Evolutionary conservation across 1,139 yeast species (phyloP).

Genomic region (Wickerhamomyces sp.): DNA sequence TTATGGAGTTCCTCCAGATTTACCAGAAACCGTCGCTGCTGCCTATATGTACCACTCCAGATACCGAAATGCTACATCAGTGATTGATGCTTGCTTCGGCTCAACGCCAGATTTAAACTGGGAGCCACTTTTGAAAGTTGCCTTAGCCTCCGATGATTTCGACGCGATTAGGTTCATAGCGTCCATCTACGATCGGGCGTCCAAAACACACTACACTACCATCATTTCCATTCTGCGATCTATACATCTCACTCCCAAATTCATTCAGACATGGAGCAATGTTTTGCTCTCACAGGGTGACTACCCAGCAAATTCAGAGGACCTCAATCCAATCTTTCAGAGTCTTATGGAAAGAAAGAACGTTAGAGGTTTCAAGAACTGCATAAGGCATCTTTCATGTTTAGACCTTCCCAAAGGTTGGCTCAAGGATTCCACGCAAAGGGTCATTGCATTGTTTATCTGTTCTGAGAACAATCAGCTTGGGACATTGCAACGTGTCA

Average conservation of each 20-base stretch:
- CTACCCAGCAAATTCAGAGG: constrained; percentile 11
- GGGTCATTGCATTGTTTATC: constrained; percentile 11
- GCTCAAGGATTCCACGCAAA: constrained; percentile 6
- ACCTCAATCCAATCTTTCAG: constrained; percentile 9
- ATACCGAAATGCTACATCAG: constrained; percentile 6
- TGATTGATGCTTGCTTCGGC: constrained; percentile 5
- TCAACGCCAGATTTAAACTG: constrained; percentile 7
- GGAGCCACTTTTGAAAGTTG: constrained; percentile 11
- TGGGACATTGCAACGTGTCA: background rate
- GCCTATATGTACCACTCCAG: constrained; percentile 14
- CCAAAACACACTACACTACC: constrained; percentile 2
- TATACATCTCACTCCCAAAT: constrained; percentile 6
- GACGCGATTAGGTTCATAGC: constrained; percentile 7
- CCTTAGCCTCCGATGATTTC: constrained; percentile 6
- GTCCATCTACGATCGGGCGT: constrained; percentile 4
- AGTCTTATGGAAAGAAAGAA: constrained; percentile 11
- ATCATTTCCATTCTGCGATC: constrained; percentile 9
- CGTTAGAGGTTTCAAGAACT: constrained; percentile 12
- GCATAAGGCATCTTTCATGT: constrained; percentile 8
- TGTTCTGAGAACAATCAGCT: constrained; percentile 1
- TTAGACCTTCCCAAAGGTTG: constrained; percentile 3
- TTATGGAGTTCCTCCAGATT: constrained; percentile 7
- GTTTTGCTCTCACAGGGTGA: constrained; percentile 12
- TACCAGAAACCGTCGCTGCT: constrained; percentile 10
- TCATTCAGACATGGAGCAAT: constrained; percentile 14